These are phyloP conservation scores for Aureobasidium subglaciale DNA, from an alignment of 2,329 filamentous ascomycete species.

Conservation along the genomic window DNA sequence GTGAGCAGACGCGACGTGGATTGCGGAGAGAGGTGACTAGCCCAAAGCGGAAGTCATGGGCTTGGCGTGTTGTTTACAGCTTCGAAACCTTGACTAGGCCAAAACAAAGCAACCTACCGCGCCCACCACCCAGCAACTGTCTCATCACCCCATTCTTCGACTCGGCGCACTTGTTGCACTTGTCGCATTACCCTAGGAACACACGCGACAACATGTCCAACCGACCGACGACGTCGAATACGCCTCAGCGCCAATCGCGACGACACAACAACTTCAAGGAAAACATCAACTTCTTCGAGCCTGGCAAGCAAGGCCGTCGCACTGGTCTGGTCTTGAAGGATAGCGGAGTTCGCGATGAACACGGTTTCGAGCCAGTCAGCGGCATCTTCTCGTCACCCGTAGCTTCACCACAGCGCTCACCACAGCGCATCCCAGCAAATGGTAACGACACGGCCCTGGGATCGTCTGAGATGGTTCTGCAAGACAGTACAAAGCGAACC, in stretches of 20 bases:
- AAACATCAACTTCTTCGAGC: constrained; percentile 19
- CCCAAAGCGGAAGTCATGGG: background rate
- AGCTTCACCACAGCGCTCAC: constrained; percentile 42
- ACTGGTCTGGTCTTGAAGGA: constrained; percentile 80
- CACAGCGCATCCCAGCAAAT: constrained; percentile 24
- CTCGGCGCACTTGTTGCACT: background rate
- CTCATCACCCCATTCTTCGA: background rate
- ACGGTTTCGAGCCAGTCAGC: constrained; percentile 85
- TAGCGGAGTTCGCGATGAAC: constrained; percentile 72
- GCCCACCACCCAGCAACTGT: background rate
- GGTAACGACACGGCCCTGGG: constrained; percentile 38
- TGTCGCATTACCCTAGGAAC: background rate
- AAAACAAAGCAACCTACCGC: background rate
- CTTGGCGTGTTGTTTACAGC: constrained; percentile 14
- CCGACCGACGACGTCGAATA: constrained; percentile 10
- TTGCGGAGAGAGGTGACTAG: background rate
- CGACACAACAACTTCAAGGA: constrained; percentile 18
- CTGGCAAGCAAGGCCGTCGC: constrained; percentile 53
- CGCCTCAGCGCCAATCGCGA: constrained; percentile 16
- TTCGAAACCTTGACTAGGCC: background rate
- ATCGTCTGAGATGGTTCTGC: constrained; percentile 50
- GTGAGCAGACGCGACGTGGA: background rate
- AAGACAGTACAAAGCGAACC: constrained; percentile 46
- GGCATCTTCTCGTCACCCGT: constrained; percentile 83
- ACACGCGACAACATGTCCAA: background rate